Evolutionary conservation across 2,329 filamentous ascomycete genomes (phyloP), one percentile per base, ranked within the genome.

Genomic region (Sphaerulina musiva): DNA sequence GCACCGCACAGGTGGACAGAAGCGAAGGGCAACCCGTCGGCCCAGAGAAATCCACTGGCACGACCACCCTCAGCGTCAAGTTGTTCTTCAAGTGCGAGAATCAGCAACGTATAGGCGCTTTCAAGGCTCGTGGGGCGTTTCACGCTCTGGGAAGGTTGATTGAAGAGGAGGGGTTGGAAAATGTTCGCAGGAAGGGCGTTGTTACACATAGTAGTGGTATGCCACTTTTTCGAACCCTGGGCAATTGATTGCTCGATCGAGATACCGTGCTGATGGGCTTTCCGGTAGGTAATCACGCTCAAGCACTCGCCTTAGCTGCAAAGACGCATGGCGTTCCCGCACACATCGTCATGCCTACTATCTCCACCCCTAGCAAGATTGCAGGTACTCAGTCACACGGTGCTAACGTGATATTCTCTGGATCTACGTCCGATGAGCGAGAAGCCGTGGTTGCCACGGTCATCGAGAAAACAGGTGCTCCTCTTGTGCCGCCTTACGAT

Each of bases 61-160:
- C 84, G 0, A 81, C 86, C 1, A 74, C 69, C 3, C 89, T 89
- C 0, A 80, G 74, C 47, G 74, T 95, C 39, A 78, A 82, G 10
- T 77, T 97, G 49, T 93, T 88, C 76, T 95, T 97, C 80, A 97
- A 97, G 75, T 95, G 89, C 71, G 92, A 97, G 76, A 96, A 96
- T 71, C 76, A 89, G 55, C 93, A 97, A 75, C 83, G 84, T 52
- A 83, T 95, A 51, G 93, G 92, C 48, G 92, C 92, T 1, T 97
- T 97, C 77, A 97, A 97, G 74, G 86, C 84, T 12, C 78, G 92
- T 6, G 93, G 92, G 4, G 92, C 91, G 0, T 96, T 95, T 64
- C 89, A 96, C 71, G 90, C 91, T 0, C 68, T 95, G 38, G 79
- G 83, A 64, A 73, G 86, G 53, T 72, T 95, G 66, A 82, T 85